Percentiles rank a stretch among this genome's conserved stretches.
phyloP scores from a whole-genome alignment of 2,329 filamentous ascomycete species.

The Microsporum ferrugineum region DNA sequence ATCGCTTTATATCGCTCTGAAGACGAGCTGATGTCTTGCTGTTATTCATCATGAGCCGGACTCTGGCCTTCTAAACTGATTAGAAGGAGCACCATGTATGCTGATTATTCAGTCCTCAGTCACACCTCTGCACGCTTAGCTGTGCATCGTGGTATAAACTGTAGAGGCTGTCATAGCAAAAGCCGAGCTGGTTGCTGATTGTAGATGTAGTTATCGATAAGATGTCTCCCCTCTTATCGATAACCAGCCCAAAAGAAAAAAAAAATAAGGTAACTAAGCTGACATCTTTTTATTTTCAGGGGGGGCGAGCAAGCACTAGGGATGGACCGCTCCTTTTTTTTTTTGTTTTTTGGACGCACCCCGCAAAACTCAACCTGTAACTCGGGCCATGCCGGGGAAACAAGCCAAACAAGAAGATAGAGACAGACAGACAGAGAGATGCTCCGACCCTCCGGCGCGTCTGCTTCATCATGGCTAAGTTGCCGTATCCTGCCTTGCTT shows the following conservation, averaged over 20 bases:
- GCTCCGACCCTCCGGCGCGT: no score
- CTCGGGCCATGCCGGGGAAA: neutral
- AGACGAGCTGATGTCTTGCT: neutral
- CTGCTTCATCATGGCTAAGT: no score
- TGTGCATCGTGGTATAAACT: neutral
- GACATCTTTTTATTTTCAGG: neutral
- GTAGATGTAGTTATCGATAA: neutral
- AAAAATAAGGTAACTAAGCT: neutral
- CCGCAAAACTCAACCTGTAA: slow-evolving; percentile 1
- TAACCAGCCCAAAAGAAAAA: neutral
- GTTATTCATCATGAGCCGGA: neutral
- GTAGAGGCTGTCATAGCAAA: neutral
- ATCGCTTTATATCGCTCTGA: neutral
- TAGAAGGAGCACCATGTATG: no score
- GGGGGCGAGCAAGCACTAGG: neutral
- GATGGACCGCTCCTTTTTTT: neutral
- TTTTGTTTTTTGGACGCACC: neutral
- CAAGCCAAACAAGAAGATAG: neutral
- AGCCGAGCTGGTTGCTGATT: neutral
- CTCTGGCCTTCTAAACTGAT: neutral
- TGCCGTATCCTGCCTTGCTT: neutral
- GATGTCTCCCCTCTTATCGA: neutral
- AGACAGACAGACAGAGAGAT: neutral
- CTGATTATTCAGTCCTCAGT: no score
- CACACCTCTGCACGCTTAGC: neutral